Conservation (phyloP, 2,329 filamentous ascomycete genomes). For the Scedosporium boydii region DNA sequence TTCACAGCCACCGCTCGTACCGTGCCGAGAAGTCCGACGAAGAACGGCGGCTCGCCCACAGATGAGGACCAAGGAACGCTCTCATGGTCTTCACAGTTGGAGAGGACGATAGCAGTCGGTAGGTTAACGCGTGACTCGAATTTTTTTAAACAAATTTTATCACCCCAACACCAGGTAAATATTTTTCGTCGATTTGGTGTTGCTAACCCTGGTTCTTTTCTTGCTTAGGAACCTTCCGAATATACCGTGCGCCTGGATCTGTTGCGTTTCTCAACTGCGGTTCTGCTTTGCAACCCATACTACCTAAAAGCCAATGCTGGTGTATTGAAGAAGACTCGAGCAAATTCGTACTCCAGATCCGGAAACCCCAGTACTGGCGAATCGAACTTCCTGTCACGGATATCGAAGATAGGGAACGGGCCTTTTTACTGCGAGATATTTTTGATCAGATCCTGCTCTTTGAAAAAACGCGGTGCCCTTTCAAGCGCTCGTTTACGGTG, state of each 20-base stretch:
- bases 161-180: not conserved
- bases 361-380: conserved; percentile 77
- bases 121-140: conserved; percentile 17
- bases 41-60: conserved; percentile 19
- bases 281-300: conserved; percentile 71
- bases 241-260: conserved; percentile 78
- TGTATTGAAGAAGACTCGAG: conserved; percentile 75
- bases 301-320: conserved; percentile 89
- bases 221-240: conserved; percentile 57
- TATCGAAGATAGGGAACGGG: conserved; percentile 35
- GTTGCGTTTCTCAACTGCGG: conserved; percentile 85
- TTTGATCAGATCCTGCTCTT: conserved; percentile 69
- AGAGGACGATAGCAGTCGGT: conserved; percentile 75
- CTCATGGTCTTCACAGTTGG: conserved; percentile 65
- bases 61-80: conserved; percentile 43
- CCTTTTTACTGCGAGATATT: conserved; percentile 59
- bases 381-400: conserved; percentile 70
- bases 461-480: conserved; percentile 82
- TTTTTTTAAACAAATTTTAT: not conserved
- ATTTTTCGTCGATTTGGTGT: conserved; percentile 4
- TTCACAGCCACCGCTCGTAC: conserved; percentile 32
- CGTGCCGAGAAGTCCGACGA: conserved; percentile 18
- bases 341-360: conserved; percentile 77
- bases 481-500: conserved; percentile 66
- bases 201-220: not conserved